These are phyloP conservation scores for Glutinoglossum americanum DNA, from an alignment of 495 filamentous ascomycete species.

Conservation along the genomic window DNA sequence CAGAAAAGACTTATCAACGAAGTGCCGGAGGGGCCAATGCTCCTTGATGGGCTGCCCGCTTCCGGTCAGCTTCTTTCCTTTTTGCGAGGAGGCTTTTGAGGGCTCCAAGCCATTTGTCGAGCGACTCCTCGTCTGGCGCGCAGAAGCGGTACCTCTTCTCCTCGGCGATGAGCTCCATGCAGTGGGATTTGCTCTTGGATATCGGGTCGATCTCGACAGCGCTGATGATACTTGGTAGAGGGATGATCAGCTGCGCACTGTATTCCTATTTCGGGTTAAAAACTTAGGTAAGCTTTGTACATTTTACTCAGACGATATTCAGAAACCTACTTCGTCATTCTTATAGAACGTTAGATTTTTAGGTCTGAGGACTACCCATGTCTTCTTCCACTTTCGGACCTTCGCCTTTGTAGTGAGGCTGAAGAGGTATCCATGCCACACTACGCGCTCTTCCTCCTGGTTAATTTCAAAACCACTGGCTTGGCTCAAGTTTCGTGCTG, in stretches of 20 bases:
- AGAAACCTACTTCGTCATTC: constrained; percentile 38
- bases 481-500: background rate
- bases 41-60: background rate
- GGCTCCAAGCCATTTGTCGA: constrained; percentile 70
- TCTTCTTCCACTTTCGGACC: constrained; percentile 81
- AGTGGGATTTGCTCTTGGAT: constrained; percentile 63
- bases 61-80: constrained; percentile 22
- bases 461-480: constrained; percentile 31
- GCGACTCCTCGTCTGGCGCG: constrained; percentile 54
- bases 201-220: constrained; percentile 82
- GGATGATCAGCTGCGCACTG: constrained; percentile 61
- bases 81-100: constrained; percentile 74
- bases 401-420: constrained; percentile 69
- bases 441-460: constrained; percentile 42
- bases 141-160: constrained; percentile 75
- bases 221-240: constrained; percentile 61
- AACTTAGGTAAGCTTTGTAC: constrained; percentile 35
- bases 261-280: constrained; percentile 39
- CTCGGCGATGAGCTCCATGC: constrained; percentile 84
- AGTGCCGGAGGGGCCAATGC: background rate
- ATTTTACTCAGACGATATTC: background rate
- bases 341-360: constrained; percentile 83
- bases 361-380: constrained; percentile 82
- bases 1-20: background rate
- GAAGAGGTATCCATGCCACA: constrained; percentile 83